A percentile compares a stretch with the other conserved stretches of the same genome.
These are phyloP conservation scores for Salix suchowensis DNA, from an alignment of 345 rosid genomes.

Conservation along the genomic window DNA sequence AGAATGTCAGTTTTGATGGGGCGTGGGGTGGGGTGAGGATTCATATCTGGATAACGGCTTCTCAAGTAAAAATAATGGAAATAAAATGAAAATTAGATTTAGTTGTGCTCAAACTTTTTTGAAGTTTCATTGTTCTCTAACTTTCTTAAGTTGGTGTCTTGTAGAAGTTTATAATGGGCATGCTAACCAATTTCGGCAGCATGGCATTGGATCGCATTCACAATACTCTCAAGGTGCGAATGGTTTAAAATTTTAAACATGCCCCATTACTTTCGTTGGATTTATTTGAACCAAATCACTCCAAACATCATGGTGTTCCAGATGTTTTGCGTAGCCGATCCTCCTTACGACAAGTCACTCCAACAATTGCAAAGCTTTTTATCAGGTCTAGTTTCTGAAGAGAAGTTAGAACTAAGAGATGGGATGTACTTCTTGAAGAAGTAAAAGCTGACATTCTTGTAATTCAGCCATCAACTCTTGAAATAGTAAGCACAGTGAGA, in stretches of 20 bases:
- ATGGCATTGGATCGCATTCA: constrained; percentile 89
- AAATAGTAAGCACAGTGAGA: constrained; percentile 3
- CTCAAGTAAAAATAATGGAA: not conserved
- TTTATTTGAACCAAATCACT: not conserved
- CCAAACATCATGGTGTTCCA: constrained; percentile 24
- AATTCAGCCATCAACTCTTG: not conserved
- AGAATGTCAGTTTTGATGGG: not conserved
- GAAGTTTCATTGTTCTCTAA: not conserved
- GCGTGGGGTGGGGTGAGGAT: not conserved
- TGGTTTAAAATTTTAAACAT: not conserved
- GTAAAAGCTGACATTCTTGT: constrained; percentile 26
- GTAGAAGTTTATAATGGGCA: constrained; percentile 91
- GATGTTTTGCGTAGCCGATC: constrained; percentile 95
- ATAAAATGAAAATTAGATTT: not conserved
- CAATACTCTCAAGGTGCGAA: constrained; percentile 76
- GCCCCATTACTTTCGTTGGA: not conserved
- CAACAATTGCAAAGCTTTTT: constrained; percentile 93
- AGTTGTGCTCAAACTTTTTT: not conserved
- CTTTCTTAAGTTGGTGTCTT: constrained; percentile 20
- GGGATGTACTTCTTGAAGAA: constrained; percentile 78
- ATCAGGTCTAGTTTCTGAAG: constrained; percentile 73
- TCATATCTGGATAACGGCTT: not conserved
- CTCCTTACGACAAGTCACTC: constrained; percentile 81
- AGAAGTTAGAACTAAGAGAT: constrained; percentile 79
- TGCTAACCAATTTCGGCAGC: constrained; percentile 93